Evolutionary conservation across 192 early-diverging fungal genomes (phyloP).

Genomic region (Coemansia sp.): DNA sequence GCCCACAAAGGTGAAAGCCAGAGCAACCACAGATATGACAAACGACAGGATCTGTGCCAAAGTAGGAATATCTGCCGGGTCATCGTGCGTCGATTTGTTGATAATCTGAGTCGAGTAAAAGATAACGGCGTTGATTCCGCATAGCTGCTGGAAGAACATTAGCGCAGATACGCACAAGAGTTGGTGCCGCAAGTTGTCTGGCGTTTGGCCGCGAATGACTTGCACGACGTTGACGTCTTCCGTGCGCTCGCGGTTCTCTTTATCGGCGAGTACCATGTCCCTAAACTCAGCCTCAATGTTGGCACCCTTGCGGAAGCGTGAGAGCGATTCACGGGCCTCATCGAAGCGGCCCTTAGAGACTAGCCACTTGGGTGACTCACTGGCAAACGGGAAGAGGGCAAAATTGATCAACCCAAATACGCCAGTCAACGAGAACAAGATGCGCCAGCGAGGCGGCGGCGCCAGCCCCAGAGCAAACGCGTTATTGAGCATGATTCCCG

Average conservation of each 20-base stretch:
- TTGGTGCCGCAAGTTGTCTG: conserved; percentile 59
- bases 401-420: conserved; percentile 60
- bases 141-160: conserved; percentile 78
- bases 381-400: conserved; percentile 64
- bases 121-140: conserved; percentile 82
- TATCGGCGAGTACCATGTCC: conserved; percentile 58
- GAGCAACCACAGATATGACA: conserved; percentile 51
- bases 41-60: conserved; percentile 51
- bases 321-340: conserved; percentile 58
- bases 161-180: conserved; percentile 63
- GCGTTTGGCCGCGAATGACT: conserved; percentile 56
- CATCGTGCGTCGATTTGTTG: conserved; percentile 49
- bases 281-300: conserved; percentile 63
- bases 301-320: conserved; percentile 55
- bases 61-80: conserved; percentile 53
- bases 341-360: conserved; percentile 62
- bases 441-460: conserved; percentile 66
- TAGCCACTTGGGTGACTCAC: conserved; percentile 76
- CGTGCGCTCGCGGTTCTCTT: conserved; percentile 40
- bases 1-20: conserved; percentile 45
- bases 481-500: conserved; percentile 75
- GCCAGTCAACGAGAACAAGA: conserved; percentile 63
- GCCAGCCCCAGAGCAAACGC: conserved; percentile 62
- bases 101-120: conserved; percentile 89
- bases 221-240: conserved; percentile 51